Conservation (phyloP, 1,284 basidiomycete genomes). For the Lignosus rhinocerotis region DNA sequence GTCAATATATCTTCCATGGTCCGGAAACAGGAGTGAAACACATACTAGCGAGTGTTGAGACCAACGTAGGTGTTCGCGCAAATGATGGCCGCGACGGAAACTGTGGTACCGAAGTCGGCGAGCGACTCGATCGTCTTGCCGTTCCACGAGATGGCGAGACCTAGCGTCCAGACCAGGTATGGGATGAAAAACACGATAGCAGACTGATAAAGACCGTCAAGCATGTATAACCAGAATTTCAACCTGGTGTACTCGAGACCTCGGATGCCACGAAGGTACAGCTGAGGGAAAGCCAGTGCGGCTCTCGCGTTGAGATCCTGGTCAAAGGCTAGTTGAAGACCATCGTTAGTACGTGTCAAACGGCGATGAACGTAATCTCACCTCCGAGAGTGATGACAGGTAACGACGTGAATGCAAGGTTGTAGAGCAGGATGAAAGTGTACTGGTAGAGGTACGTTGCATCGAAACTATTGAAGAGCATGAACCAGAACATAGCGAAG, state of each 20-base stretch:
- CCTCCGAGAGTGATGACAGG: slow-evolving; percentile 91
- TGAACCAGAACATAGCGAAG: slow-evolving; percentile 92
- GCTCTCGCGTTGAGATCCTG: slow-evolving; percentile 94
- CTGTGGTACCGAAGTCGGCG: slow-evolving; percentile 91
- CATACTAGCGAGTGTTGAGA: slow-evolving; percentile 85
- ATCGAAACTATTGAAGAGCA: slow-evolving; percentile 93
- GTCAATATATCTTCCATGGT: neutral
- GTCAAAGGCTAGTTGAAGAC: slow-evolving; percentile 71
- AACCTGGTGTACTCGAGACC: slow-evolving; percentile 90
- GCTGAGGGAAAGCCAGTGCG: slow-evolving; percentile 88
- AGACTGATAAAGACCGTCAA: slow-evolving; percentile 93
- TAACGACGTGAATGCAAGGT: slow-evolving; percentile 91
- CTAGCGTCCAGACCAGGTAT: slow-evolving; percentile 74
- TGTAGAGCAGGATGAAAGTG: slow-evolving; percentile 90
- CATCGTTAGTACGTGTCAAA: neutral
- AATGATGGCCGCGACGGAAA: slow-evolving; percentile 85
- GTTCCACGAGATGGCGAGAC: slow-evolving; percentile 64
- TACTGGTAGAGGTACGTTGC: slow-evolving; percentile 96
- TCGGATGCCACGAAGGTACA: slow-evolving; percentile 91
- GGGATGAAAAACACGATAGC: slow-evolving; percentile 90
- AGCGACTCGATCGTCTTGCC: slow-evolving; percentile 79
- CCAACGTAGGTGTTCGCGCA: slow-evolving; percentile 89
- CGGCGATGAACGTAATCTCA: slow-evolving; percentile 33
- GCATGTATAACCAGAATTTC: slow-evolving; percentile 96
- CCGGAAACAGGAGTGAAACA: slow-evolving; percentile 19